These are phyloP conservation scores for Geum urbanum DNA, from an alignment of 306 rosid genomes.

Conservation along the genomic window DNA sequence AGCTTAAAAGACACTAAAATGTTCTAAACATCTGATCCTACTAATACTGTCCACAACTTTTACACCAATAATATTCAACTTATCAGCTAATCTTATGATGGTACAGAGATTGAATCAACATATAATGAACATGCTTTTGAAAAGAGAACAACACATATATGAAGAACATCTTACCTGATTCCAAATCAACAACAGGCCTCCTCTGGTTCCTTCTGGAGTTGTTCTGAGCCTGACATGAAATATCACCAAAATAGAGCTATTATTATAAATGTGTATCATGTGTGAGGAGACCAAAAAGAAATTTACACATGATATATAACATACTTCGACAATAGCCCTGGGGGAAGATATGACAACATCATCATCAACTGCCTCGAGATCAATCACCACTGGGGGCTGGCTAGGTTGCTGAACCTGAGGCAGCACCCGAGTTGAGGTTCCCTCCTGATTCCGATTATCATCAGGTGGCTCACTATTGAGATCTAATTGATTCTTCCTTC, in stretches of 20 bases:
- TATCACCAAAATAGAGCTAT: slow-evolving; percentile 7
- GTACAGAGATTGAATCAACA: not conserved
- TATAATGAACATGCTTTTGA: not conserved
- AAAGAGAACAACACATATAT: not conserved
- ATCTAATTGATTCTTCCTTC: slow-evolving; percentile 45
- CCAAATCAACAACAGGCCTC: slow-evolving; percentile 70
- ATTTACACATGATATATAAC: not conserved
- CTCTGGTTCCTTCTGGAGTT: slow-evolving; percentile 63
- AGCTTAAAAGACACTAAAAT: slow-evolving; percentile 7
- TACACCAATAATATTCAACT: not conserved
- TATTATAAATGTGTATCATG: slow-evolving; percentile 9
- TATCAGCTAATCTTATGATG: not conserved
- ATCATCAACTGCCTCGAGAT: slow-evolving; percentile 85
- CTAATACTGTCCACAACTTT: not conserved
- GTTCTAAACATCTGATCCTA: not conserved
- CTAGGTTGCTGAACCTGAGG: slow-evolving; percentile 23
- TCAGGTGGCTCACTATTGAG: slow-evolving; percentile 47
- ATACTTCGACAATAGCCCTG: slow-evolving; percentile 80
- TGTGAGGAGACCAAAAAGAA: slow-evolving; percentile 13
- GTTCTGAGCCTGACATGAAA: slow-evolving; percentile 62
- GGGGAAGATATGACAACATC: slow-evolving; percentile 75
- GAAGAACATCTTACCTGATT: slow-evolving; percentile 45
- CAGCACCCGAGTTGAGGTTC: slow-evolving; percentile 31
- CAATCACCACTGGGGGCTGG: slow-evolving; percentile 44
- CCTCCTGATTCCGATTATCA: slow-evolving; percentile 41